Percentiles rank a stretch among this genome's conserved stretches.
Conservation (phyloP, 208 protist genomes). For the Trypanosoma scelopori region DNA sequence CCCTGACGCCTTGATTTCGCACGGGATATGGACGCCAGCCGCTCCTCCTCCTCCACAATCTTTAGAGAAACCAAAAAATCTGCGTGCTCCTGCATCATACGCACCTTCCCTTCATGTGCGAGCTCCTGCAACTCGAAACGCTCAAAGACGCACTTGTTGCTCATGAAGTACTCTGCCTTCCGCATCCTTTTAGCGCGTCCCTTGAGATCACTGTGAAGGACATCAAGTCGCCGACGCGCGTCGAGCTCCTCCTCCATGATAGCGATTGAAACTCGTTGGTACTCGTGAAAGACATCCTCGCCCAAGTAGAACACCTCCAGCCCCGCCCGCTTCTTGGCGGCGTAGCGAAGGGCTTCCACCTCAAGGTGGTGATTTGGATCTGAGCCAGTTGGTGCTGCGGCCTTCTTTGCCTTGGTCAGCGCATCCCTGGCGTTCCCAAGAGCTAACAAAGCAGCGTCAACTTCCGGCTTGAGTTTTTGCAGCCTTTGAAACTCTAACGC, state of each 20-base stretch:
- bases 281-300: slow-evolving; percentile 35
- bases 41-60: slow-evolving; percentile 45
- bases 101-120: slow-evolving; percentile 31
- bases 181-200: slow-evolving; percentile 28
- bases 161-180: slow-evolving; percentile 44
- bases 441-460: slow-evolving; percentile 23
- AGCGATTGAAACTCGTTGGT: slow-evolving; percentile 7
- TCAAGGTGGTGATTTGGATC: neutral
- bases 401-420: slow-evolving; percentile 23
- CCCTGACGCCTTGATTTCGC: slow-evolving; percentile 17
- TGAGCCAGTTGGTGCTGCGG: neutral
- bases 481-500: slow-evolving; percentile 14
- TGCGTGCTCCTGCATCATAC: slow-evolving; percentile 37
- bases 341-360: slow-evolving; percentile 32
- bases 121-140: slow-evolving; percentile 42
- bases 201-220: slow-evolving; percentile 24
- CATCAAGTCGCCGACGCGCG: slow-evolving; percentile 31
- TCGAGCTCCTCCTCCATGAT: slow-evolving; percentile 33
- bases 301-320: slow-evolving; percentile 10
- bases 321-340: slow-evolving; percentile 9
- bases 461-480: slow-evolving; percentile 3
- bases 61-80: slow-evolving; percentile 49
- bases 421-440: slow-evolving; percentile 31
- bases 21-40: slow-evolving; percentile 3
- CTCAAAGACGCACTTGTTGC: slow-evolving; percentile 46